phyloP scores from a whole-genome alignment of 192 early-diverging fungal genomes.

The Obelidium mucronatum region DNA sequence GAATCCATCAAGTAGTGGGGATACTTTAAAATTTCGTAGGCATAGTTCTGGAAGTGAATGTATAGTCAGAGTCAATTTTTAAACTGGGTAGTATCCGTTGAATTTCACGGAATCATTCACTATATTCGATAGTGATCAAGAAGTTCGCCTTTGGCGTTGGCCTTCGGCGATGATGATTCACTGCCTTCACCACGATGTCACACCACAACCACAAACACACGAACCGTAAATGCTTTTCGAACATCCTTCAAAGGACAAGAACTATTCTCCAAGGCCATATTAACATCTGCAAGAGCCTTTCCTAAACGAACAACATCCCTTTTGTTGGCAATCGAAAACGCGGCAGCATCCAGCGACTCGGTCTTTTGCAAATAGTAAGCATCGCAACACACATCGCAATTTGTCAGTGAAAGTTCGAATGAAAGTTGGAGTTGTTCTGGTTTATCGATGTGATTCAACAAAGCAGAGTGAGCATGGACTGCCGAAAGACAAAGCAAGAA shows the following conservation, averaged over 20 bases:
- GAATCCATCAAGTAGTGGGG: constrained; percentile 6
- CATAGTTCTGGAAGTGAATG: constrained; percentile 1
- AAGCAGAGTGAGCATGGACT: no score
- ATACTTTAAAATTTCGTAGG: constrained; percentile 17
- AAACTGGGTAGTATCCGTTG: background rate
- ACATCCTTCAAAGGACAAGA: background rate
- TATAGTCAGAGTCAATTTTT: background rate
- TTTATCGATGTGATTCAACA: no score
- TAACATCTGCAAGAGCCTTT: background rate
- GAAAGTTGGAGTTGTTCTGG: background rate
- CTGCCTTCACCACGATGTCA: no score
- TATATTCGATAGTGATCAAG: no score
- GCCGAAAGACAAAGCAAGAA: no score
- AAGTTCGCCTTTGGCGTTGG: no score
- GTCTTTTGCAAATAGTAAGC: background rate
- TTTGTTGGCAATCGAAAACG: background rate
- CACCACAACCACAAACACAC: background rate
- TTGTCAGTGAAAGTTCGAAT: background rate
- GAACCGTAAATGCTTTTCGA: background rate
- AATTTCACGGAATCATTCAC: no score
- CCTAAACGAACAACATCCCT: background rate
- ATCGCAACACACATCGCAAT: background rate
- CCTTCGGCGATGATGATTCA: no score
- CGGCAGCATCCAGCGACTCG: background rate
- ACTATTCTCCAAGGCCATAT: background rate